These are phyloP conservation scores for Chaetomium strumarium DNA, from an alignment of 2,329 filamentous ascomycete genomes.

Conservation along the genomic window DNA sequence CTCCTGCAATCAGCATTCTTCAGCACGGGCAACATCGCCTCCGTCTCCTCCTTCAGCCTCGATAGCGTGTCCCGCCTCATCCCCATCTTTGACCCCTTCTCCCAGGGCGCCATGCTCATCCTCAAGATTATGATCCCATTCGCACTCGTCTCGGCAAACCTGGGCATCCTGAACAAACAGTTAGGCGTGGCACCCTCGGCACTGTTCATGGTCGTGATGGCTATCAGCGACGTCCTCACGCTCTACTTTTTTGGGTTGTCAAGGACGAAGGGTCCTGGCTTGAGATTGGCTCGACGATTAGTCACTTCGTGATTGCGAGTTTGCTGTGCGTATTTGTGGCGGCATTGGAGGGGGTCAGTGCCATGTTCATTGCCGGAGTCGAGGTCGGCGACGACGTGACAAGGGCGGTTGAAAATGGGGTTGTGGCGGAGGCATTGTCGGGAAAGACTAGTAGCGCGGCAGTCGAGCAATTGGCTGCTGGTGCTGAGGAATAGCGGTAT, in stretches of 20 bases:
- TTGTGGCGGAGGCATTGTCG: conserved; percentile 14
- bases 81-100: conserved; percentile 90
- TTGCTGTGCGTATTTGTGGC: conserved; percentile 86
- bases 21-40: conserved; percentile 92
- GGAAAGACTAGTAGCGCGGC: conserved; percentile 15
- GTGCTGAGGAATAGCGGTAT: not conserved
- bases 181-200: conserved; percentile 81
- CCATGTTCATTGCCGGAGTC: conserved; percentile 74
- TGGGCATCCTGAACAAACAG: conserved; percentile 84
- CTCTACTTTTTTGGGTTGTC: conserved; percentile 95
- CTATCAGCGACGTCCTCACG: conserved; percentile 83
- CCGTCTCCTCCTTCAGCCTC: conserved; percentile 85
- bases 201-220: conserved; percentile 92
- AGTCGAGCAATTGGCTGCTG: not conserved
- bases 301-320: conserved; percentile 90
- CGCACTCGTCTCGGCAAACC: conserved; percentile 81
- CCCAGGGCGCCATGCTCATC: conserved; percentile 78
- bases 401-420: conserved; percentile 34
- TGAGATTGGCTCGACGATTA: conserved; percentile 95
- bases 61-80: conserved; percentile 84
- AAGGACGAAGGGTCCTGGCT: conserved; percentile 95
- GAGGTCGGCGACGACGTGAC: conserved; percentile 45
- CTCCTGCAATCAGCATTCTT: conserved; percentile 95
- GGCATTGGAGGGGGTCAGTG: conserved; percentile 76
- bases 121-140: conserved; percentile 93